Base-by-base conservation (phyloP, 257 asterid species). In the Thymus quinquecostatus region DNA sequence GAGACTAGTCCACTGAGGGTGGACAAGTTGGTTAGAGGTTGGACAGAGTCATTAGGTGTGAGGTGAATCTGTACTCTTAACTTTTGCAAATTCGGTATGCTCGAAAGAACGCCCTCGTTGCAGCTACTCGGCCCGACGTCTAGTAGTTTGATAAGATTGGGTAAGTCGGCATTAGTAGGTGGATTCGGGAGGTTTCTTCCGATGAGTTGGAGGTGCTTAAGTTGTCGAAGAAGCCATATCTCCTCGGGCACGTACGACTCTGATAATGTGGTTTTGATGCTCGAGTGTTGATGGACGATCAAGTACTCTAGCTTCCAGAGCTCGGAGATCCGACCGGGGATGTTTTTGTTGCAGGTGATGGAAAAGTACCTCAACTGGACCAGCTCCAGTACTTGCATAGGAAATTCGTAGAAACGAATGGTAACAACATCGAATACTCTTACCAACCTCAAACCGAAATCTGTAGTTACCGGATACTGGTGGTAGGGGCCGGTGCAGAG, bases 151-250 rank as follows among this genome's bases (percentile, higher is more conserved):
- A 28, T 13, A 28, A 27, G 34, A 0, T 27, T 10, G 2, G 6
- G 34, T 2, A 55, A 55, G 1, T 6, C 10, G 2, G 4, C 60
- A 28, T 8, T 12, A 5, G 6, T 2, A 8, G 60, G 60, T 0
- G 60, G 60, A 5, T 55, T 29, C 8, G 60, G 60, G 29, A 55
- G 38, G 60, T 55, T 55, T 27, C 60, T 55, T 55, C 60, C 60
- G 1, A 8, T 29, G 60, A 55, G 28, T 29, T 55, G 60, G 6
- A 55, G 60, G 28, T 55, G 60, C 34, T 5, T 29, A 36, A 28
- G 2, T 47, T 47, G 6, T 11, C 1, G 53, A 2, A 47, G 11
- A 47, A 10, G 6, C 53, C 53, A 47, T 7, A 55, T 27, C 60
- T 55, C 60, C 60, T 6, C 36, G 28, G 60, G 60, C 28, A 55